Conservation (phyloP, 108 stramenopile genomes). For the Chaetoceros muelleri region DNA sequence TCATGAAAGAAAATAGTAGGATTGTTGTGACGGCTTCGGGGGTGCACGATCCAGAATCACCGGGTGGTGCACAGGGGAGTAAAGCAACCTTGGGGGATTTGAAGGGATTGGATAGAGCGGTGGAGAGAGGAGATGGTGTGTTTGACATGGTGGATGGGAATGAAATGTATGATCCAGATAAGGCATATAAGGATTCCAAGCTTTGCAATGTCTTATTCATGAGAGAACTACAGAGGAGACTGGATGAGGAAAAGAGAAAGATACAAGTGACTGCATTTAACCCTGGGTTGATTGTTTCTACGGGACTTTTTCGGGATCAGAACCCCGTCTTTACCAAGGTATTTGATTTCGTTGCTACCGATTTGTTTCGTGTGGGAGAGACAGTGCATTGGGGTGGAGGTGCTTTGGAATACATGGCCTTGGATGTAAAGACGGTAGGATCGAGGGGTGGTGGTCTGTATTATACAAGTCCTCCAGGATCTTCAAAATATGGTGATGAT, state of each 20-base stretch:
- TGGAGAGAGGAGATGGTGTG: constrained; percentile 16
- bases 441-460: constrained; percentile 31
- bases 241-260: constrained; percentile 23
- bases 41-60: constrained; percentile 80
- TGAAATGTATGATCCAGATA: constrained; percentile 74
- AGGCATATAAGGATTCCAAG: constrained; percentile 85
- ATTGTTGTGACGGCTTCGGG: constrained; percentile 76
- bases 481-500: constrained; percentile 63
- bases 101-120: constrained; percentile 44
- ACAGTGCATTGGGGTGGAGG: constrained; percentile 63
- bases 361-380: constrained; percentile 56
- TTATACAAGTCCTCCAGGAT: constrained; percentile 52
- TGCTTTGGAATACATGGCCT: constrained; percentile 67
- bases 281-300: constrained; percentile 74
- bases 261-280: constrained; percentile 64
- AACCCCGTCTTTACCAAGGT: constrained; percentile 68
- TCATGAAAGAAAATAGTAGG: constrained; percentile 16
- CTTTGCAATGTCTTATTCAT: constrained; percentile 81
- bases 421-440: constrained; percentile 29
- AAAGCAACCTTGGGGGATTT: constrained; percentile 72
- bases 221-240: constrained; percentile 61
- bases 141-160: constrained; percentile 87
- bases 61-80: constrained; percentile 69
- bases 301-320: constrained; percentile 83
- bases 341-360: constrained; percentile 61